Conservation (phyloP, 305 asterid species). For the Caryopteris hybrid region DNA sequence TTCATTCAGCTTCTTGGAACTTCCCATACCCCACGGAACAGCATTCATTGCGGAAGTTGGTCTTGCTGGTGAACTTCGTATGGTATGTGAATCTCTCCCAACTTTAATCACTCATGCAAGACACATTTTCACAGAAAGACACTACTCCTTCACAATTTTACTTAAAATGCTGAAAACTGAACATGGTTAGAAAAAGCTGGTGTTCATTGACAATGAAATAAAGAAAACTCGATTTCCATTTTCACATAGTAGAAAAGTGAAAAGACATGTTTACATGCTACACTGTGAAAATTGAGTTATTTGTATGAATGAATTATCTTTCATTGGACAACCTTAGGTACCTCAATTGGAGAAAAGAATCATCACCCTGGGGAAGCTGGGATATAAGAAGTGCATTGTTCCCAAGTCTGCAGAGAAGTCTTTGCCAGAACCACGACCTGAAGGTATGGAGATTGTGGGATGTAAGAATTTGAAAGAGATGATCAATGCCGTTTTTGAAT, state of each 20-base stretch:
- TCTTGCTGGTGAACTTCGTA: constrained; percentile 88
- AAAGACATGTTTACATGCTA: too few species aligned
- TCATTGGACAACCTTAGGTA: constrained; percentile 38
- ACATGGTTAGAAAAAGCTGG: too few species aligned
- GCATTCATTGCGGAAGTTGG: constrained; percentile 94
- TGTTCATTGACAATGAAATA: too few species aligned
- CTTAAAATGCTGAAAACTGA: too few species aligned
- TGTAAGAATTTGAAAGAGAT: constrained; percentile 79
- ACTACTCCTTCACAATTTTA: too few species aligned
- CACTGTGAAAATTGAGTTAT: not conserved
- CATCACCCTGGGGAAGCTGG: constrained; percentile 65
- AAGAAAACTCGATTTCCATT: too few species aligned
- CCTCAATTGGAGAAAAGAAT: constrained; percentile 81
- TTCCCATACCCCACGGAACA: constrained; percentile 73
- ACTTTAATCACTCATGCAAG: too few species aligned
- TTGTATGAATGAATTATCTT: not conserved
- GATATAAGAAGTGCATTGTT: constrained; percentile 70
- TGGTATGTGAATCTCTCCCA: constrained; percentile 36
- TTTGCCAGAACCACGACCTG: constrained; percentile 30
- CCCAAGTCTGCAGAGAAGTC: constrained; percentile 54
- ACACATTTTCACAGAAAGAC: too few species aligned
- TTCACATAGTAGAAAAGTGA: too few species aligned
- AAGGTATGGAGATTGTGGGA: constrained; percentile 60
- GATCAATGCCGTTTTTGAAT: constrained; percentile 60
- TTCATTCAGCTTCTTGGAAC: constrained; percentile 78